These are phyloP conservation scores for Heritiera fomes DNA, from an alignment of 345 rosid species.

Conservation along the genomic window DNA sequence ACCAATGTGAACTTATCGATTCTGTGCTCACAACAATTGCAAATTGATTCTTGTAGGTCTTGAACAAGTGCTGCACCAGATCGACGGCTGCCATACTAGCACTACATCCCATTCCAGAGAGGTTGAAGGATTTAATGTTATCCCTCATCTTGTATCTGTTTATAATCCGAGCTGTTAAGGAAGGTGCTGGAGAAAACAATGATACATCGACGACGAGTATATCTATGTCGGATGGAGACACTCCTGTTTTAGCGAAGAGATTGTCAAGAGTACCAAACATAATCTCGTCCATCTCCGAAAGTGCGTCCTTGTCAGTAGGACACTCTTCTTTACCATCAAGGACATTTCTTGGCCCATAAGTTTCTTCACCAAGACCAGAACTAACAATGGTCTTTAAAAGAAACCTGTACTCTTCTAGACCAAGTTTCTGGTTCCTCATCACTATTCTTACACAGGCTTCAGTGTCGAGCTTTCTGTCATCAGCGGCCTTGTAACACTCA, in stretches of 20 bases:
- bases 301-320: slow-evolving; percentile 40
- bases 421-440: slow-evolving; percentile 44
- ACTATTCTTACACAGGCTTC: slow-evolving; percentile 20
- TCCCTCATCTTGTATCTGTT: no score
- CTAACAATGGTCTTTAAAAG: slow-evolving; percentile 20
- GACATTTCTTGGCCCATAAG: slow-evolving; percentile 52
- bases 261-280: no score
- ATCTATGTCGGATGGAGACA: no score
- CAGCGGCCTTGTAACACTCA: no score
- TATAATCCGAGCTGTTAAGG: slow-evolving; percentile 21
- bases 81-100: no score
- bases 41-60: slow-evolving; percentile 36
- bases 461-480: no score
- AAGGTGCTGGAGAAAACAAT: no score
- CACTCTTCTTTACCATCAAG: slow-evolving; percentile 49
- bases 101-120: no score
- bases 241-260: no score
- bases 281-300: slow-evolving; percentile 39
- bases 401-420: no score
- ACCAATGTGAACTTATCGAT: slow-evolving; percentile 60
- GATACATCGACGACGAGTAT: no score
- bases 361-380: slow-evolving; percentile 18
- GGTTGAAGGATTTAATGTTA: no score
- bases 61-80: slow-evolving; percentile 49
- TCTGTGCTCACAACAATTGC: slow-evolving; percentile 74